Conservation (phyloP, 305 asterid species). For the Fraxinus ornus region DNA sequence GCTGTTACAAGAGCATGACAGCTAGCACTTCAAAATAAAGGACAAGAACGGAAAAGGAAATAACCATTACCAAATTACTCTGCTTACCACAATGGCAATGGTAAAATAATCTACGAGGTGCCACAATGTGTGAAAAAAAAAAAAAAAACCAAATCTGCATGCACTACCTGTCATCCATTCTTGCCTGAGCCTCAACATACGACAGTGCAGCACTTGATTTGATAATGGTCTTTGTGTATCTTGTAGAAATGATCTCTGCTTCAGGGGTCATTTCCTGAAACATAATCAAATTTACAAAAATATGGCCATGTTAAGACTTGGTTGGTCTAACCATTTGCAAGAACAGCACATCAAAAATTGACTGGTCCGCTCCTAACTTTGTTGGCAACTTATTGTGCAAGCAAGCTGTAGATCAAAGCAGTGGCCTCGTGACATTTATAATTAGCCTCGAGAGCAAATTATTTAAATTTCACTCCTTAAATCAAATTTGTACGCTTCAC, state of each 20-base stretch:
- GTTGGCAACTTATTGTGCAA: background rate
- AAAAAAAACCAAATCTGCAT: conserved; percentile 14
- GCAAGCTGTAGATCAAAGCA: conserved; percentile 9
- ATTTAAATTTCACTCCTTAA: background rate
- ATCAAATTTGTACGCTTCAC: conserved; percentile 4
- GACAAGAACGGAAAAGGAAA: background rate
- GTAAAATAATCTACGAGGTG: conserved; percentile 8
- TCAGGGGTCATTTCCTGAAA: conserved; percentile 94
- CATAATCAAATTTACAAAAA: conserved; percentile 14
- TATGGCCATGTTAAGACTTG: conserved; percentile 1
- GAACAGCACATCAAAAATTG: background rate
- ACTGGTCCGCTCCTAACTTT: background rate
- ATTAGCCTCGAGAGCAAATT: background rate
- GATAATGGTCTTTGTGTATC: conserved; percentile 82
- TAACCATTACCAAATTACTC: background rate
- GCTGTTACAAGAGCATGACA: background rate
- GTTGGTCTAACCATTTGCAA: background rate
- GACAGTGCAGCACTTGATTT: conserved; percentile 95
- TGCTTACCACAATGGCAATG: background rate
- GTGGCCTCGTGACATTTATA: background rate
- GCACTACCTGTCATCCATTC: conserved; percentile 94
- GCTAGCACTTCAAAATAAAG: conserved; percentile 14
- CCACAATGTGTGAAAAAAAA: background rate
- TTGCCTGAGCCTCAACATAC: conserved; percentile 98
- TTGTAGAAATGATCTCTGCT: conserved; percentile 85